phyloP scores from a whole-genome alignment of 768 basidiomycete species.

The Pleurotus tuber-regium region DNA sequence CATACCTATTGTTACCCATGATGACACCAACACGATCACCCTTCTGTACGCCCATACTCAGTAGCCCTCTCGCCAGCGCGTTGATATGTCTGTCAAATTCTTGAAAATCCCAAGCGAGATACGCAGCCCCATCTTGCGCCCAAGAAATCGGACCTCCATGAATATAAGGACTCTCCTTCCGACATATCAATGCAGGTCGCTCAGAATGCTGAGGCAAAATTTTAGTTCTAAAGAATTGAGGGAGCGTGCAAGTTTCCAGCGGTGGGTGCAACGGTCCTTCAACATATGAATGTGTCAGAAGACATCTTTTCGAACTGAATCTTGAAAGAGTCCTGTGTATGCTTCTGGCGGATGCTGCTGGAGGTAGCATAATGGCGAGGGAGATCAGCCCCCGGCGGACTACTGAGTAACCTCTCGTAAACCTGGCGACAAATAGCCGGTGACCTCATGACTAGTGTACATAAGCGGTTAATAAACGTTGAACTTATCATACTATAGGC shows the following conservation, averaged over 20 bases:
- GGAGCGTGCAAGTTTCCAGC: constrained; percentile 52
- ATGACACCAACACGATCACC: constrained; percentile 79
- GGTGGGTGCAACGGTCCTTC: constrained; percentile 57
- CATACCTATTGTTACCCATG: constrained; percentile 84
- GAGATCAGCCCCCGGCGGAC: too few relatives aligned
- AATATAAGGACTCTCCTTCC: constrained; percentile 50
- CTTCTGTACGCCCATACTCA: constrained; percentile 65
- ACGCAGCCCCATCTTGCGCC: constrained; percentile 29
- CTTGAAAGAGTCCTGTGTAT: not conserved
- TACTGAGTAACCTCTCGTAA: too few relatives aligned
- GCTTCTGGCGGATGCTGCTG: not conserved
- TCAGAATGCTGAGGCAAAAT: constrained; percentile 47
- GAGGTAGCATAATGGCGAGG: too few relatives aligned
- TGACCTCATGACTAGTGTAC: too few relatives aligned
- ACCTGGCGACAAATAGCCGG: too few relatives aligned
- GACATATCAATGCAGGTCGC: constrained; percentile 64
- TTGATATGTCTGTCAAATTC: constrained; percentile 68
- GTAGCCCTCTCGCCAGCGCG: constrained; percentile 67
- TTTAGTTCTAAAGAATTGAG: constrained; percentile 57
- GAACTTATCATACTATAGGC: too few relatives aligned
- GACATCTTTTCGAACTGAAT: constrained; percentile 15
- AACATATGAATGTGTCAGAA: constrained; percentile 49
- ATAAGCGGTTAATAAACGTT: too few relatives aligned
- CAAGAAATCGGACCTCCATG: constrained; percentile 60
- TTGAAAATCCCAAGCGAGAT: constrained; percentile 71